Conservation (phyloP, 345 rosid species). For the Orychophragmus violaceus region DNA sequence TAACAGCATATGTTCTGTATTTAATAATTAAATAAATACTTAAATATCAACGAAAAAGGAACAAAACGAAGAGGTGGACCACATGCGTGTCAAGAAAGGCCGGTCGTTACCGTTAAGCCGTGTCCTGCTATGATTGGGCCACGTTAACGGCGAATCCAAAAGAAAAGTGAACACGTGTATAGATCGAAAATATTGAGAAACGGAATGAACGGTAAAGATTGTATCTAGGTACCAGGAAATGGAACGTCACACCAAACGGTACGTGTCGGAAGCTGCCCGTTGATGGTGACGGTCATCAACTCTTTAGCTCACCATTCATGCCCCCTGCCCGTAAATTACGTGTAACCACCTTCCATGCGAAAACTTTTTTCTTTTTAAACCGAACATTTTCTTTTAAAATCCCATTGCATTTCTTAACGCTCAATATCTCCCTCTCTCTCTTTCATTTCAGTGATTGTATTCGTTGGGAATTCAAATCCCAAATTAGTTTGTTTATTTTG, state of each 20-base stretch:
- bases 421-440: not conserved
- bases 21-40: not conserved
- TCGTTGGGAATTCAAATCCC: not conserved
- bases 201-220: slow-evolving; percentile 54
- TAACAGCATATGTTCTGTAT: not conserved
- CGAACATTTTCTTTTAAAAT: slow-evolving; percentile 10
- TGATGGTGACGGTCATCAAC: slow-evolving; percentile 55
- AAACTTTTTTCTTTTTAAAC: slow-evolving; percentile 20
- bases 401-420: slow-evolving; percentile 16
- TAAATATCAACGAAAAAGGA: not conserved
- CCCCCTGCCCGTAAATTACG: slow-evolving; percentile 47
- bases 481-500: not conserved
- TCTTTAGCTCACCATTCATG: slow-evolving; percentile 13
- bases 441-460: not conserved
- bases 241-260: slow-evolving; percentile 65
- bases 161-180: slow-evolving; percentile 36
- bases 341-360: slow-evolving; percentile 61
- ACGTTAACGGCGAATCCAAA: slow-evolving; percentile 32
- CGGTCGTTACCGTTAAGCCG: slow-evolving; percentile 28
- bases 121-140: slow-evolving; percentile 44
- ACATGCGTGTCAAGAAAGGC: slow-evolving; percentile 70
- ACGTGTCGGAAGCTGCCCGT: slow-evolving; percentile 71
- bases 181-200: not conserved
- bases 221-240: slow-evolving; percentile 38
- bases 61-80: slow-evolving; percentile 40